Percentiles rank a stretch among this genome's conserved stretches.
Evolutionary conservation across 257 asterid species (phyloP).

Genomic region (Salvia hispanica): DNA sequence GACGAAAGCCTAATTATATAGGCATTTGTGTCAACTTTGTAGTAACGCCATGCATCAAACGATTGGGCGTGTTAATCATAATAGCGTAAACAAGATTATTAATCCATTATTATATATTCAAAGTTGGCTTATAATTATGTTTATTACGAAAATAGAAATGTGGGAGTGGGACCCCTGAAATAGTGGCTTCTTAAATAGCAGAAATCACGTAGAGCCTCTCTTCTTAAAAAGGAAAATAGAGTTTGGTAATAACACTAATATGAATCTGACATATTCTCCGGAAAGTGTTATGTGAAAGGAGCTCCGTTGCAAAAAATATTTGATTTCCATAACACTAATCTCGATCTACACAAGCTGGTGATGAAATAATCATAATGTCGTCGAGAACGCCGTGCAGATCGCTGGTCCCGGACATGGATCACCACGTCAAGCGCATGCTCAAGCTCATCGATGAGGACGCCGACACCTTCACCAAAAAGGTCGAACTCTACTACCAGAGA

Average conservation of each 20-base stretch:
- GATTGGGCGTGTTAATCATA: no score
- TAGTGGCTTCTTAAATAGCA: neutral
- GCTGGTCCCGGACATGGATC: constrained; percentile 64
- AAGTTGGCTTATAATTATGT: no score
- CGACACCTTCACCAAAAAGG: constrained; percentile 65
- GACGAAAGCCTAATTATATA: no score
- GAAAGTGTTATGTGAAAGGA: constrained; percentile 29
- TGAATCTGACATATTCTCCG: neutral
- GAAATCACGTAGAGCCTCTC: constrained; percentile 26
- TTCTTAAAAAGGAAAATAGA: constrained; percentile 22
- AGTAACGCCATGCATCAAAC: no score
- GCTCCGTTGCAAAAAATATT: neutral
- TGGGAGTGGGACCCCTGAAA: constrained; percentile 4
- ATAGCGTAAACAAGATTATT: no score
- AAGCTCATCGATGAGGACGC: constrained; percentile 67
- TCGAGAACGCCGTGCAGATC: constrained; percentile 26
- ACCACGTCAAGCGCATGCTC: constrained; percentile 56
- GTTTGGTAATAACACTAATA: constrained; percentile 16
- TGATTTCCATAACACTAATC: constrained; percentile 29
- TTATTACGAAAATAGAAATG: neutral
- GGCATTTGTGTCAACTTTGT: no score
- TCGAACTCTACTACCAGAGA: constrained; percentile 62
- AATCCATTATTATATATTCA: no score
- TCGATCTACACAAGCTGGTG: neutral
- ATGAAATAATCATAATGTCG: constrained; percentile 14